A percentile compares a stretch with the other conserved stretches of the same genome.
phyloP scores from a whole-genome alignment of 805 yeast genomes.

The Teunomyces tritomae region DNA sequence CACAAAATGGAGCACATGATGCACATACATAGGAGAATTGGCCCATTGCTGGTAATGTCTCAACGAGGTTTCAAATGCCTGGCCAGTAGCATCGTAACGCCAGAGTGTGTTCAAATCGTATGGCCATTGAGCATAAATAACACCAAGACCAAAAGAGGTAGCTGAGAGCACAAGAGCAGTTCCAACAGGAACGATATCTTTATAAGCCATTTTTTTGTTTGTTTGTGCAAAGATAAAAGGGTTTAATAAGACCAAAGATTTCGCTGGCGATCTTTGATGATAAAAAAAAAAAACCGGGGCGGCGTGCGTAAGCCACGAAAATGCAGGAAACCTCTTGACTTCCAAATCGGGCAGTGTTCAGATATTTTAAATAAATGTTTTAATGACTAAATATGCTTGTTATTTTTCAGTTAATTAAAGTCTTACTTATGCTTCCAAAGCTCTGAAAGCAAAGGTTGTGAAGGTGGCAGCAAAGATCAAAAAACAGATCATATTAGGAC shows the following conservation, averaged over 20 bases:
- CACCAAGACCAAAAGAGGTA: constrained; percentile 77
- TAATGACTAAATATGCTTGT: background rate
- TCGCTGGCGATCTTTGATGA: background rate
- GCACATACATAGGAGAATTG: constrained; percentile 55
- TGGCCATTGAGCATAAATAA: constrained; percentile 72
- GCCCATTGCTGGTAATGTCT: constrained; percentile 76
- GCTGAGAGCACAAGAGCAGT: constrained; percentile 46
- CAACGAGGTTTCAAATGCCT: constrained; percentile 58
- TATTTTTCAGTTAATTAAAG: background rate
- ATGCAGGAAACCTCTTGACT: background rate
- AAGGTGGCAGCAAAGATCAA: constrained; percentile 70
- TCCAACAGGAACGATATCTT: constrained; percentile 47
- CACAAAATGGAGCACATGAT: constrained; percentile 62
- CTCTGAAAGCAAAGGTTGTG: constrained; percentile 56
- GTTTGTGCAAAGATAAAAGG: background rate
- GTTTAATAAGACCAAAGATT: background rate
- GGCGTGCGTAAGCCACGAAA: background rate
- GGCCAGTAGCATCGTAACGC: constrained; percentile 42
- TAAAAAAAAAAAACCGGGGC: background rate
- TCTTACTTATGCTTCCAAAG: constrained; percentile 25
- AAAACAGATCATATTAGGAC: constrained; percentile 80
- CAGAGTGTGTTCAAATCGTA: constrained; percentile 79
- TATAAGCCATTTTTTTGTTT: constrained; percentile 31
- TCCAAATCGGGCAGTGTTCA: background rate
- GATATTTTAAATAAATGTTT: background rate